A percentile compares a stretch with the other conserved stretches of the same genome.
Conservation (phyloP, 495 filamentous ascomycete species). For the Penicillium robsamsonii region DNA sequence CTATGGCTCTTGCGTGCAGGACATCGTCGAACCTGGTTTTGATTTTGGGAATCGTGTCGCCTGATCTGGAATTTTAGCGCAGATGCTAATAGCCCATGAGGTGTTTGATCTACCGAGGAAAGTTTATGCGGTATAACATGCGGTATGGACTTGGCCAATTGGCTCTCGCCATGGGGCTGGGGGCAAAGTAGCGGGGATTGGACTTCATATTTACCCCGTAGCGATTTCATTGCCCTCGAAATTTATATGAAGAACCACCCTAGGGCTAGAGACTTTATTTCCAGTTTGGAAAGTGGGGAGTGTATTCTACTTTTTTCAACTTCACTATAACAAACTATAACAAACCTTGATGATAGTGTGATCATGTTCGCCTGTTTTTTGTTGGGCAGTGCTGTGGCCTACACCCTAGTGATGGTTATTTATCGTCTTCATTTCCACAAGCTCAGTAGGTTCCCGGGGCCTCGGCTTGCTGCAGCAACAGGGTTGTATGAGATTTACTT, state of each 20-base stretch:
- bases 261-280: neutral
- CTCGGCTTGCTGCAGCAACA: slow-evolving; percentile 42
- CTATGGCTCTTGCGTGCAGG: neutral
- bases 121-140: slow-evolving; percentile 6
- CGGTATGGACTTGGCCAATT: slow-evolving; percentile 6
- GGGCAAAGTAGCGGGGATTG: neutral
- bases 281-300: neutral
- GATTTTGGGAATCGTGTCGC: neutral
- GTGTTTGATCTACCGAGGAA: neutral
- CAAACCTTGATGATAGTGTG: neutral
- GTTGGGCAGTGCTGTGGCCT: slow-evolving; percentile 26
- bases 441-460: slow-evolving; percentile 45
- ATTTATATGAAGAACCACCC: neutral
- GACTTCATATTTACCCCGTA: neutral
- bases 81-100: neutral
- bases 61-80: neutral
- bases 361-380: slow-evolving; percentile 27
- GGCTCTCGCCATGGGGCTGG: neutral
- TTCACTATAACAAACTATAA: neutral
- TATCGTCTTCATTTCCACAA: slow-evolving; percentile 40
- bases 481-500: slow-evolving; percentile 49
- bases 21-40: neutral
- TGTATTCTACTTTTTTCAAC: neutral
- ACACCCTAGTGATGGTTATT: slow-evolving; percentile 23
- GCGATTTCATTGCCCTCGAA: neutral